These are phyloP conservation scores for Solanum piurae DNA, from an alignment of 257 asterid species.

Conservation along the genomic window DNA sequence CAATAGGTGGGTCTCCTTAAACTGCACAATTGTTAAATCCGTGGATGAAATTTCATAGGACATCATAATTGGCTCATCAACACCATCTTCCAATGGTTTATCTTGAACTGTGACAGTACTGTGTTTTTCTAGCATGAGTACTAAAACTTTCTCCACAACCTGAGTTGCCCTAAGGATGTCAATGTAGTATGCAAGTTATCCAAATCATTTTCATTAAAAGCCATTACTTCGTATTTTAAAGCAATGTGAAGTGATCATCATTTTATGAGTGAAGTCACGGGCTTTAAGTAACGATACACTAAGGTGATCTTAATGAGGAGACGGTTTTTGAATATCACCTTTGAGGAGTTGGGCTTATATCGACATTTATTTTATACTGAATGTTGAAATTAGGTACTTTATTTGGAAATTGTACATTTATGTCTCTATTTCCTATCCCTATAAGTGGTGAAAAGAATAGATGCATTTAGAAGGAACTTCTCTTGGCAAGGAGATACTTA, in stretches of 20 bases:
- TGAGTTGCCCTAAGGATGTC: not conserved
- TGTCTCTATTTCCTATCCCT: not conserved
- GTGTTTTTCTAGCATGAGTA: not conserved
- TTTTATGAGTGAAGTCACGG: not conserved
- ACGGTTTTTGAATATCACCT: not conserved
- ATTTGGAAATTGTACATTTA: not conserved
- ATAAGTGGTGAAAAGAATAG: not conserved
- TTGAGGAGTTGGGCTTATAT: not conserved
- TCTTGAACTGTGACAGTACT: not conserved
- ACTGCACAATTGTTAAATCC: not conserved
- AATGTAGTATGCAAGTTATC: not conserved
- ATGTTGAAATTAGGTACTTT: not conserved
- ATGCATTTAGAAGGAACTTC: not conserved
- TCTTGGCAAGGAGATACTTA: not conserved
- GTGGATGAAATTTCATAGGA: not conserved
- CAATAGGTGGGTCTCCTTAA: not conserved
- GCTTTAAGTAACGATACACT: not conserved
- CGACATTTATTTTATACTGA: not conserved
- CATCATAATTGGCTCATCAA: not conserved
- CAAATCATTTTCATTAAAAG: not conserved
- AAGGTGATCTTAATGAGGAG: not conserved
- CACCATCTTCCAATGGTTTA: not conserved
- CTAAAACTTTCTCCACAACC: not conserved
- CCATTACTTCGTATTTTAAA: not conserved
- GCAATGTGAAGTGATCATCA: not conserved